These are phyloP conservation scores for Cyamopsis tetragonoloba DNA, from an alignment of 306 rosid species.

Conservation along the genomic window DNA sequence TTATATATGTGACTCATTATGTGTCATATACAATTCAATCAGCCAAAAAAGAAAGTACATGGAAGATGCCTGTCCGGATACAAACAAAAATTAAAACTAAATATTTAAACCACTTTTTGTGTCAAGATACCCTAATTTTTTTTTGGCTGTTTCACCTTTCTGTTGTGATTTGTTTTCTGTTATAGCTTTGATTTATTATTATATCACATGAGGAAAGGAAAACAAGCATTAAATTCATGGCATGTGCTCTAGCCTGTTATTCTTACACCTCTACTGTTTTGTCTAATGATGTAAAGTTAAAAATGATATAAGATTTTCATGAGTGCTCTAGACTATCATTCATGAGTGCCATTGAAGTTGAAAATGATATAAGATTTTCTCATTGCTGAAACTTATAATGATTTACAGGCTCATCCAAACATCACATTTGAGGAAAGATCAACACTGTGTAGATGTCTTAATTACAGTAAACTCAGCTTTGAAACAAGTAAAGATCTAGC, in stretches of 20 bases:
- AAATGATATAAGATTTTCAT: too few species aligned
- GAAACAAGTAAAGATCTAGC: constrained; percentile 76
- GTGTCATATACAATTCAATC: not conserved
- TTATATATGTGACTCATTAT: not conserved
- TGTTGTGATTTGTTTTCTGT: not conserved
- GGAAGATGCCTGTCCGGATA: not conserved
- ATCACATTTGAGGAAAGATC: constrained; percentile 65
- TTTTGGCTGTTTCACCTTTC: not conserved
- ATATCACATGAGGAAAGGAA: not conserved
- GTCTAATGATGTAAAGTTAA: too few species aligned
- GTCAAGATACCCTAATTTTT: not conserved
- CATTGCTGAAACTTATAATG: constrained; percentile 4
- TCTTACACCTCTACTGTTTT: not conserved
- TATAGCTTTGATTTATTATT: not conserved
- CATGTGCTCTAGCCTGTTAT: not conserved
- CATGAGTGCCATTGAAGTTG: not conserved
- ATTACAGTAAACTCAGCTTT: constrained; percentile 62
- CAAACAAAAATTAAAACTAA: not conserved
- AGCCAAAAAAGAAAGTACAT: not conserved
- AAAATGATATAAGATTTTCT: not conserved
- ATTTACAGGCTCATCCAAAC: constrained; percentile 60
- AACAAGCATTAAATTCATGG: constrained; percentile 4
- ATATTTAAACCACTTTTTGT: not conserved
- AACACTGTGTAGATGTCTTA: constrained; percentile 66
- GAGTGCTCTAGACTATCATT: not conserved